Evolutionary conservation across 768 basidiomycete species (phyloP).

Genomic region (Tylopilus felleus): DNA sequence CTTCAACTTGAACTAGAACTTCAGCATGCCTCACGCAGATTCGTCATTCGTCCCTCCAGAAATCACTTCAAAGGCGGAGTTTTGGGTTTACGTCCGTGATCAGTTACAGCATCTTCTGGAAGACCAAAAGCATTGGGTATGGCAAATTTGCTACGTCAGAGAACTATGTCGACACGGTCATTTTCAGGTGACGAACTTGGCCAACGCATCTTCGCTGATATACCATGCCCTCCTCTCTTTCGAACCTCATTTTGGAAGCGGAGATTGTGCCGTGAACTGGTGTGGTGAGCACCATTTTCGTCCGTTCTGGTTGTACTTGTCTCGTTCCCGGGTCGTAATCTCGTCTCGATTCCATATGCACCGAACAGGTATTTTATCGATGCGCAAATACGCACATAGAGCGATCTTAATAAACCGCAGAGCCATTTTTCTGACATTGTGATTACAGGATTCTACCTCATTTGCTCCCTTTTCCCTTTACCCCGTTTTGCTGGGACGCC

Average conservation of each 20-base stretch:
- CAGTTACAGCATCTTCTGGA: constrained; percentile 63
- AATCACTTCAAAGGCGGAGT: constrained; percentile 69
- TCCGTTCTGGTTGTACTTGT: background rate
- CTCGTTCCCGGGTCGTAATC: background rate
- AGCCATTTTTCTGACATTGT: constrained; percentile 19
- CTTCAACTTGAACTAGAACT: background rate
- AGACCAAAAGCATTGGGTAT: constrained; percentile 76
- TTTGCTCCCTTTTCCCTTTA: constrained; percentile 58
- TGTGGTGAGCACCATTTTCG: constrained; percentile 60
- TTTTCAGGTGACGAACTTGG: constrained; percentile 75
- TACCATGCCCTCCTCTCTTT: constrained; percentile 76
- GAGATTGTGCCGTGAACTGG: constrained; percentile 81
- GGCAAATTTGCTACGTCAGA: constrained; percentile 8
- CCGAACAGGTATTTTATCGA: no score
- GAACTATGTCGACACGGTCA: background rate
- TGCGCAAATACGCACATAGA: background rate
- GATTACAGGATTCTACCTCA: constrained; percentile 79
- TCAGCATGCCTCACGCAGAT: constrained; percentile 79
- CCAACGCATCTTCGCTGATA: constrained; percentile 79
- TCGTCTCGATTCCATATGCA: background rate
- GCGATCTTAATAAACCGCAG: background rate
- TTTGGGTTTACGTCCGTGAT: constrained; percentile 72
- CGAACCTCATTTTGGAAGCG: constrained; percentile 55
- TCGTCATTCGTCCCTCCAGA: constrained; percentile 64
- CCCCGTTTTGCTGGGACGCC: constrained; percentile 28